Evolutionary conservation across 306 rosid genomes (phyloP), one percentile per base, ranked within the genome.

Genomic region (Coriaria nepalensis): DNA sequence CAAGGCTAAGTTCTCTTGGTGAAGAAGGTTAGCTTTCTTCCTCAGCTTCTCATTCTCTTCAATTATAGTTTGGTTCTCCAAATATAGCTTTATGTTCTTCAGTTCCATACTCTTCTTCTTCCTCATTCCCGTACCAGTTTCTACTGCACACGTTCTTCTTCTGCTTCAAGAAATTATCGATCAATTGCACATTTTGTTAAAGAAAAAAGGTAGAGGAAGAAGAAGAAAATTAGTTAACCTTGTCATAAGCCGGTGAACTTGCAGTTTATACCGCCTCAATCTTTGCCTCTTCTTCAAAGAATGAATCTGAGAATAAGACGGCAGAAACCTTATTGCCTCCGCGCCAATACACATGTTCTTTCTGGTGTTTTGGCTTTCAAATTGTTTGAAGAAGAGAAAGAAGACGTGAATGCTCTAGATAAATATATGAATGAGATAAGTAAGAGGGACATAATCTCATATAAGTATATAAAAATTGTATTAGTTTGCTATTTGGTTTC

Each of bases 11-110:
- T 76, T 76, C 73, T 76, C 78, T 44, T 64, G 69, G 53, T 43
- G 75, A 53, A 76, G 82, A 52, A 52, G 59, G 43, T 11, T 47
- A 20, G 74, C 78, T 36, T 53, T 57, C 49, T 55, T 51, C 61
- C 60, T 76, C 59, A 76, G 56, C 62, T 64, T 68, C 62, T 64
- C 63, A 41, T 76, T 76, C 65, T 64, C 72, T 50, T 71, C 65
- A 10, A 58, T 71, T 41, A 76, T 76, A 32, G 59, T 64, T 43
- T 71, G 52, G 60, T 76, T 75, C 65, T 76, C 67, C 70, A 76
- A 13, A 57, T 56, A 71, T 7, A 76, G 69, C 59, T 71, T 62
- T 52, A 71, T 40, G 52, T 76, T 76, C 64, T 69, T 59, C 43
- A 74, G 43, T 52, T 62, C 62, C 52, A 74, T 49, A 42, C 62